phyloP scores from a whole-genome alignment of 192 early-diverging fungal species.

The Dissophora globulifera region DNA sequence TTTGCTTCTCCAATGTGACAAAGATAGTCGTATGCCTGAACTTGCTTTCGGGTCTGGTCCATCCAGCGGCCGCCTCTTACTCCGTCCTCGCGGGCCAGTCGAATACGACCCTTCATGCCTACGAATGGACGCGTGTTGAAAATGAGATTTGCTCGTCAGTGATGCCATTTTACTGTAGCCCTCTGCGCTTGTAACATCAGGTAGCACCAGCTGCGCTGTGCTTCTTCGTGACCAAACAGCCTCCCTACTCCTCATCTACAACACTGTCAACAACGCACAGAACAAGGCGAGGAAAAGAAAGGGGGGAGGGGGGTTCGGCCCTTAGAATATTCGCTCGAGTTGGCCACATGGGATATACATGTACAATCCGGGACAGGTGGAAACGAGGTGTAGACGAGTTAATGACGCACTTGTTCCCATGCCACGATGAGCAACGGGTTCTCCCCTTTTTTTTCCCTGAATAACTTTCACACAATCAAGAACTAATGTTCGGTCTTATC shows the following conservation, averaged over 20 bases:
- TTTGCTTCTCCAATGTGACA: constrained; percentile 99
- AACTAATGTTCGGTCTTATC: neutral
- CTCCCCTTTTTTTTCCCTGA: no score
- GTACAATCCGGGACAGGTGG: neutral
- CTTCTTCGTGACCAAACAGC: neutral
- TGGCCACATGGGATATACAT: no score
- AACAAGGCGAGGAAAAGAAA: no score
- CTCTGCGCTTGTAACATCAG: no score
- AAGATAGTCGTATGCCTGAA: constrained; percentile 99
- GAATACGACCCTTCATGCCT: constrained; percentile 61
- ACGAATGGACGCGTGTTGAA: neutral
- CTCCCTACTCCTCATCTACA: constrained; percentile 3
- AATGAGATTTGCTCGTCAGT: neutral
- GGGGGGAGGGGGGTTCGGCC: neutral
- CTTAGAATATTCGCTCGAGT: no score
- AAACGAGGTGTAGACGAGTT: neutral
- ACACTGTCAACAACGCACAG: no score
- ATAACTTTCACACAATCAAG: no score
- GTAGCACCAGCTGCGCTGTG: neutral
- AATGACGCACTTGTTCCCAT: no score
- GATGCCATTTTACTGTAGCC: constrained; percentile 3
- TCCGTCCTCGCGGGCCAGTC: constrained; percentile 55
- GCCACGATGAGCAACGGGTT: no score
- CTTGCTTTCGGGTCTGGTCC: constrained; percentile 86
- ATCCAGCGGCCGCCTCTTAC: constrained; percentile 73